Evolutionary conservation across 2,329 filamentous ascomycete genomes (phyloP).

Genomic region (Paracorniculantispora psalliotae): DNA sequence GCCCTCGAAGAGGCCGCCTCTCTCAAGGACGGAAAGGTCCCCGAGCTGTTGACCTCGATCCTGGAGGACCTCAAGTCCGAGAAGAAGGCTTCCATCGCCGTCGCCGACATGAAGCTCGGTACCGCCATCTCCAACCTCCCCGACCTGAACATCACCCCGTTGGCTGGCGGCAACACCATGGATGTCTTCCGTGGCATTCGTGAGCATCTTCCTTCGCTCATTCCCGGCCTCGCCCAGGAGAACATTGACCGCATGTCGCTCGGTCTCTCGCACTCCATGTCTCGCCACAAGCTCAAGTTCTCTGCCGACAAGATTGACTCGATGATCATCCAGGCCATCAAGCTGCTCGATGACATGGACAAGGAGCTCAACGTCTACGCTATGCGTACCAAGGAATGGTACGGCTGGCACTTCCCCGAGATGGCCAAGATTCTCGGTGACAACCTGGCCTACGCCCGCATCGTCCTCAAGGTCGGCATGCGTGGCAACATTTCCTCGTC

Average conservation of each 20-base stretch:
- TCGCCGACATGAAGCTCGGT: constrained; percentile 88
- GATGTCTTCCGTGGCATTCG: constrained; percentile 94
- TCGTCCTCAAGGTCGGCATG: constrained; percentile 86
- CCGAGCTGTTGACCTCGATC: constrained; percentile 74
- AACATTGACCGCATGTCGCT: constrained; percentile 93
- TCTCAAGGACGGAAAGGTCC: constrained; percentile 90
- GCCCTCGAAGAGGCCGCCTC: constrained; percentile 88
- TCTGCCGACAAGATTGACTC: constrained; percentile 98
- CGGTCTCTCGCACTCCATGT: constrained; percentile 94
- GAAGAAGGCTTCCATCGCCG: constrained; percentile 92
- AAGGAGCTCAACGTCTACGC: constrained; percentile 99
- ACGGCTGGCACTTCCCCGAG: constrained; percentile 99
- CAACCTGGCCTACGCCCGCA: constrained; percentile 87
- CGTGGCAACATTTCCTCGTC: constrained; percentile 70
- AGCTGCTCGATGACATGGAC: constrained; percentile 89
- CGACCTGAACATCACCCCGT: constrained; percentile 74
- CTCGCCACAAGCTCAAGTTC: constrained; percentile 97
- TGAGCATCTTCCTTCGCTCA: constrained; percentile 81
- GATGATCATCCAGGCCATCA: constrained; percentile 98
- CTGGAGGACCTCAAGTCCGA: constrained; percentile 92
- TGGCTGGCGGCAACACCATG: constrained; percentile 57
- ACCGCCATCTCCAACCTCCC: constrained; percentile 90
- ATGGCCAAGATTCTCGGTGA: constrained; percentile 96
- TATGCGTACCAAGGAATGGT: constrained; percentile 99
- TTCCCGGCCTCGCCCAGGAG: constrained; percentile 78